Base-by-base conservation (phyloP, 345 rosid species). In the Pelargonium nanum region DNA sequence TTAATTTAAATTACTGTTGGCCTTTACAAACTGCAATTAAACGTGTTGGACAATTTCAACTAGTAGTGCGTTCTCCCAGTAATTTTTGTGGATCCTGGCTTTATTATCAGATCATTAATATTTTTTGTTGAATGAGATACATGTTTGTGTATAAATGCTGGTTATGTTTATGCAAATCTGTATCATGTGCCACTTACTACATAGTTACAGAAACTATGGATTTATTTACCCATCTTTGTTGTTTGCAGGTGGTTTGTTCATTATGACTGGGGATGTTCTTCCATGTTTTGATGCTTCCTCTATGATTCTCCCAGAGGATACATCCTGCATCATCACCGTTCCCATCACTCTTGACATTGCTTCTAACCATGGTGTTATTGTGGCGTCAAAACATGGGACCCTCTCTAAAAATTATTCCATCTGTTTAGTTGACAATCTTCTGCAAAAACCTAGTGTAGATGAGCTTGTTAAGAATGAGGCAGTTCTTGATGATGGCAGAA, bases 261-360 rank as follows among this genome's bases (percentile, higher is more conserved):
- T 83, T 44, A 89, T 93, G 99, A 93, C 97, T 22, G 99, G 99
- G 57, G 99, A 93, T 80, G 99, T 93, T 61, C 96, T 93, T 69
- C 97, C 96, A 19, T 87, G 99, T 81, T 93, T 93, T 68, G 99
- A 93, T 83, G 88, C 97, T 30, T 81, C 84, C 57, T 60, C 78
- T 59, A 65, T 89, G 81, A 77, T 79, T 68, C 83, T 93, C 73
- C 91, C 94, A 4, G 85, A 81, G 59, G 88, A 93, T 65, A 74
- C 97, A 24, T 82, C 99, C 8, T 82, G 83, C 65, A 89, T 93
- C 23, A 72, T 93, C 57, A 89, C 99, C 61, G 98, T 93, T 53
- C 99, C 97, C 21, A 85, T 87, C 68, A 85, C 99, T 20, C 96
- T 93, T 54, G 99, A 93, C 68, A 67, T 93, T 71, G 99, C 99